Evolutionary conservation across 495 filamentous ascomycete species (phyloP), one percentile per base, ranked within the genome.

Genomic region (Staphylotrichum tortipilum): DNA sequence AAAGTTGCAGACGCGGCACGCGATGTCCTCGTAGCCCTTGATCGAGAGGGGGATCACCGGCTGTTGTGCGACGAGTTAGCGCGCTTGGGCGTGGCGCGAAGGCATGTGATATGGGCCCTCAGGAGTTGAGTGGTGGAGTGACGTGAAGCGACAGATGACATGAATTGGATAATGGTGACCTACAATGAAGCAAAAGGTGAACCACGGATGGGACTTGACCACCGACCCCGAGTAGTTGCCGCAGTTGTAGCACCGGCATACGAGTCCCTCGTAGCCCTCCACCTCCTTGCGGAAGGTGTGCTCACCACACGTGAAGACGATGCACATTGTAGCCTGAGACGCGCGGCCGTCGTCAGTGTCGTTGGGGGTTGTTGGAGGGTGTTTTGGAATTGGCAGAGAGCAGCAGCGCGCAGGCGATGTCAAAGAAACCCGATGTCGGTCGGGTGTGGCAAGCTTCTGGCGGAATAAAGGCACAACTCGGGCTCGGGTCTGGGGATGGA

Each of bases 221-320:
- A 78, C 74, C 17, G 64, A 66, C 10, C 64, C 77, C 1, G 66
- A 63, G 39, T 69, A 72, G 63, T 79, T 79, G 14, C 76, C 76
- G 59, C 77, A 79, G 64, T 79, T 78, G 52, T 74, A 68, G 51
- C 77, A 79, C 49, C 75, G 73, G 57, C 76, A 79, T 15, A 69
- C 60, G 46, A 77, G 42, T 30, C 71, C 70, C 47, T 79, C 74
- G 57, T 76, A 78, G 15, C 77, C 77, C 48, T 74, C 63, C 15
- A 79, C 64, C 47, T 78, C 71, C 51, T 69, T 72, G 44, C 74
- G 70, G 58, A 78, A 78, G 22, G 75, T 75, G 58, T 76, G 71
- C 55, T 79, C 73, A 56, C 77, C 77, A 53, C 76, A 79, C 46
- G 75, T 78, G 57, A 79, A 79, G 42, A 79, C 69, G 34, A 79